Percentiles rank a stretch among this genome's conserved stretches.
Conservation (phyloP, 108 stramenopile genomes). For the Cylindrotheca closterium region DNA sequence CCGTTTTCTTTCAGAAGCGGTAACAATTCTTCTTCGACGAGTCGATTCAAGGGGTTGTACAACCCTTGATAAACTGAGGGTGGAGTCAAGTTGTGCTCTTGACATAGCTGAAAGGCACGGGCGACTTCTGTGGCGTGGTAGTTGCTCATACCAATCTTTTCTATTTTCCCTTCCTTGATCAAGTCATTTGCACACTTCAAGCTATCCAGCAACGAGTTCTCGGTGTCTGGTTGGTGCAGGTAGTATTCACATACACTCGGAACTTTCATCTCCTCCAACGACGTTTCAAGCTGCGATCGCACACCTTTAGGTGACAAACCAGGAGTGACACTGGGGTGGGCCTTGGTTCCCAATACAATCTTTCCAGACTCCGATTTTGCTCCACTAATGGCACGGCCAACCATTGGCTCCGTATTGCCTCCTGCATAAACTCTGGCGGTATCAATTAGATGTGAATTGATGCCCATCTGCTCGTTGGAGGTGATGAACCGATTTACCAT, state of each 20-base stretch:
- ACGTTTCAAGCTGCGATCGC: slow-evolving; percentile 53
- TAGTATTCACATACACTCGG: slow-evolving; percentile 66
- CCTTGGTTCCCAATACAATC: slow-evolving; percentile 73
- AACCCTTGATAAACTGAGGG: slow-evolving; percentile 94
- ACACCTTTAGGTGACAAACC: slow-evolving; percentile 65
- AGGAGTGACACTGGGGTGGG: slow-evolving; percentile 63
- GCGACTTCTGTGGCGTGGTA: slow-evolving; percentile 82
- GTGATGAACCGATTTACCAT: slow-evolving; percentile 54
- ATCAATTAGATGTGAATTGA: slow-evolving; percentile 47
- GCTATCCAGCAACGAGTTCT: slow-evolving; percentile 60
- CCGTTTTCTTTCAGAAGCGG: slow-evolving; percentile 70
- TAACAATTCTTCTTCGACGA: slow-evolving; percentile 83
- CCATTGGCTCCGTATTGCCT: slow-evolving; percentile 72
- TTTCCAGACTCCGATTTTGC: neutral
- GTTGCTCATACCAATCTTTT: slow-evolving; percentile 75
- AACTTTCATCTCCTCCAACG: slow-evolving; percentile 55
- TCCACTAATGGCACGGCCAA: slow-evolving; percentile 32
- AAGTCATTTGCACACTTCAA: slow-evolving; percentile 50
- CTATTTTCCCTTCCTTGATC: slow-evolving; percentile 53
- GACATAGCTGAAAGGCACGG: slow-evolving; percentile 74
- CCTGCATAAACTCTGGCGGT: slow-evolving; percentile 87
- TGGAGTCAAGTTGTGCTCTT: slow-evolving; percentile 62
- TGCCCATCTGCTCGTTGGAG: slow-evolving; percentile 21
- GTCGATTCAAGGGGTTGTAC: slow-evolving; percentile 93
- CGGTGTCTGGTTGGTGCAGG: slow-evolving; percentile 86